Evolutionary conservation across 495 filamentous ascomycete species (phyloP), one percentile per base, ranked within the genome.

Genomic region (Stereocaulon alpinum): DNA sequence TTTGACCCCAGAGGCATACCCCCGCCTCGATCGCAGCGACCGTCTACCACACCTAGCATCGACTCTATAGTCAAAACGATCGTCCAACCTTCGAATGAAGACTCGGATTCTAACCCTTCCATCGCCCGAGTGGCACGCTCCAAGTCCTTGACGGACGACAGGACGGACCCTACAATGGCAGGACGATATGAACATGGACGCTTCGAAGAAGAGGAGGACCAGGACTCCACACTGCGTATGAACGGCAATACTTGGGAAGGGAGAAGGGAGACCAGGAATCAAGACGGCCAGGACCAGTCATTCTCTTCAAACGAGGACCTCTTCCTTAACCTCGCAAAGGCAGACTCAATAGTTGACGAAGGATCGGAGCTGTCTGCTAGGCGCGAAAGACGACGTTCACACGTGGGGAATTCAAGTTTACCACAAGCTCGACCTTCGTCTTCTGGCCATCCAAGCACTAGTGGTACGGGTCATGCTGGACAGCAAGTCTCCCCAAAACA

Each of bases 291-390:
- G 54, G 71, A 74, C 14, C 57, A 65, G 27, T 45, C 59, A 40
- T 68, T 70, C 27, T 69, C 69, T 10, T 71, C 70, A 53, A 75
- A 73, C 56, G 83, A 84, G 55, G 83, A 86, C 70, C 67, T 86
- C 24, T 86, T 86, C 65, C 66, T 86, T 55, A 80, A 83, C 59
- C 80, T 86, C 59, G 83, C 83, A 14, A 76, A 76, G 58, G 70
- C 76, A 2, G 80, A 82, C 61, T 77, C 74, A 15, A 69, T 66
- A 30, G 72, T 72, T 60, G 74, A 73, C 57, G 73, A 79, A 50
- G 73, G 71, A 34, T 62, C 72, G n/a, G 73, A 71, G 22, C 71
- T 74, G 15, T 73, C 75, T 30, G 76, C 77, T 59, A 71, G 77
- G 56, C 72, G 58, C 15, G 52, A 59, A 32, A 63, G 65, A 60